phyloP scores from a whole-genome alignment of 352 stramenopile species.

The Blastocystis sp. region DNA sequence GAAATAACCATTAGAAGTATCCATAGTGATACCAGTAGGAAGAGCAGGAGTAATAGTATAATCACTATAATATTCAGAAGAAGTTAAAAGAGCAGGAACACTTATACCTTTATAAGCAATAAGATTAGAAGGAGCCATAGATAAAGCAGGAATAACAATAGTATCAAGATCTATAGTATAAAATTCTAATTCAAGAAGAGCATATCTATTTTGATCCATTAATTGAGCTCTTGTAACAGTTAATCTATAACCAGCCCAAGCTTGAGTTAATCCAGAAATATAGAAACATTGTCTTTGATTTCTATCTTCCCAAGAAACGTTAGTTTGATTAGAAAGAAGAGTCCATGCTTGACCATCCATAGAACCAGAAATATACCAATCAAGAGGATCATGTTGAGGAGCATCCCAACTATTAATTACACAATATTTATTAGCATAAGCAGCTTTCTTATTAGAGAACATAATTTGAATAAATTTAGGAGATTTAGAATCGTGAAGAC shows the following conservation, averaged over 20 bases:
- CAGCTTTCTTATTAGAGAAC: too few species aligned
- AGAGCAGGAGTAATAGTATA: neutral
- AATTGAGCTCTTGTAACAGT: neutral
- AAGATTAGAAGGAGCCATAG: neutral
- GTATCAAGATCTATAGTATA: conserved; percentile 18
- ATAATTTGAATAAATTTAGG: too few species aligned
- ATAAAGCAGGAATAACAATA: neutral
- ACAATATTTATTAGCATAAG: conserved; percentile 24
- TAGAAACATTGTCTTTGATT: neutral
- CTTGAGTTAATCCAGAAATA: neutral
- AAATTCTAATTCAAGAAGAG: conserved; percentile 6
- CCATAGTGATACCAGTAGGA: conserved; percentile 11
- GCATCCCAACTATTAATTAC: neutral
- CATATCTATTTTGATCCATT: conserved; percentile 13
- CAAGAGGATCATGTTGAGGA: neutral
- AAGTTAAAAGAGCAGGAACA: neutral
- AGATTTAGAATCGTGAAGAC: neutral
- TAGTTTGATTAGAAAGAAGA: neutral
- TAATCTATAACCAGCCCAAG: neutral
- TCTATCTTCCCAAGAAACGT: neutral
- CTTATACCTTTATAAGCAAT: neutral
- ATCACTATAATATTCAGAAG: neutral
- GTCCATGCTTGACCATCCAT: neutral
- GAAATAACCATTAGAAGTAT: conserved; percentile 1
- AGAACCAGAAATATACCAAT: neutral